These are phyloP conservation scores for Candida xiaguanensis DNA, from an alignment of 805 yeast genomes.

Conservation along the genomic window DNA sequence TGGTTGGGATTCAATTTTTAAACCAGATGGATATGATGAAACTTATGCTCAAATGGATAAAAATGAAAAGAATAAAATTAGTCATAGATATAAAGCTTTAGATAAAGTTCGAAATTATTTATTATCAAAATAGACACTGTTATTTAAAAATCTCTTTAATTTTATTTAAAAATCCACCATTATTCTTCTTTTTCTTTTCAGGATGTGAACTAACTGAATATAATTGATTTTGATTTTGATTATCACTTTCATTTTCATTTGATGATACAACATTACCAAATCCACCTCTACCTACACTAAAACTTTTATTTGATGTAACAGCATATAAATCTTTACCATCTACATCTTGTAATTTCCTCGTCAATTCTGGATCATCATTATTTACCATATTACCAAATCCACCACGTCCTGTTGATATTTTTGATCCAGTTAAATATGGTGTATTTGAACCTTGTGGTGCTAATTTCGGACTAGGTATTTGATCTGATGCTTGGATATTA, in stretches of 20 bases:
- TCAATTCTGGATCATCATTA: conserved; percentile 54
- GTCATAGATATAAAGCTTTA: conserved; percentile 86
- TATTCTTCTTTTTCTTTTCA: conserved; percentile 20
- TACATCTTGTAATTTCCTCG: conserved; percentile 66
- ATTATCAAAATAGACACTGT: conserved; percentile 3
- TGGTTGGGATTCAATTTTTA: conserved; percentile 93
- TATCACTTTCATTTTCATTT: conserved; percentile 13
- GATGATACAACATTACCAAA: conserved; percentile 52
- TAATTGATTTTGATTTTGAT: conserved; percentile 19
- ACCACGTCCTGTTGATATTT: conserved; percentile 72
- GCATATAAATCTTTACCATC: conserved; percentile 45
- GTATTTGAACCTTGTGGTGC: conserved; percentile 59
- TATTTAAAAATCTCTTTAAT: conserved; percentile 38
- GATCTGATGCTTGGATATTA: conserved; percentile 46
- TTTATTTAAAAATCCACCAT: conserved; percentile 41
- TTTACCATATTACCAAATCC: conserved; percentile 74
- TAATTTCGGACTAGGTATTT: conserved; percentile 50
- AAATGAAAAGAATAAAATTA: conserved; percentile 68
- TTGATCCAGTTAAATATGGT: conserved; percentile 53
- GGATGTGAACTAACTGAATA: conserved; percentile 36
- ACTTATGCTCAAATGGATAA: conserved; percentile 87
- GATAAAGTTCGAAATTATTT: conserved; percentile 62
- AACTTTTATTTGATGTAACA: conserved; percentile 42
- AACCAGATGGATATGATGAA: conserved; percentile 70
- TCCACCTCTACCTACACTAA: conserved; percentile 62